Conservation (phyloP, 345 rosid species). For the Kandelia obovata region DNA sequence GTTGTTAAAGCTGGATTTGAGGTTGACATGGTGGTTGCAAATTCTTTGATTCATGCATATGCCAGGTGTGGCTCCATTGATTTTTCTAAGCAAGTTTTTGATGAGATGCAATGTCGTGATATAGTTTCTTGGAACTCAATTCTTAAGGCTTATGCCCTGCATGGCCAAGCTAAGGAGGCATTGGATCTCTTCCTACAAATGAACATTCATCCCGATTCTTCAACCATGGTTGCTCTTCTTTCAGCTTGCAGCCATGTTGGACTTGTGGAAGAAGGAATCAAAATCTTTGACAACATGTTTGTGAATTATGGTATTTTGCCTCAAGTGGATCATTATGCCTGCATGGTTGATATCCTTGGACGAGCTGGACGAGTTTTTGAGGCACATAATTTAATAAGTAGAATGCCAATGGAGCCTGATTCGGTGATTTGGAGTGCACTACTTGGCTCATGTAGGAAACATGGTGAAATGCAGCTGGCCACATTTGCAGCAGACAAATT, state of each 20-base stretch:
- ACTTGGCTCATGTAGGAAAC: conserved; percentile 77
- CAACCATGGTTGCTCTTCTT: conserved; percentile 74
- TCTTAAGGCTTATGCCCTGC: conserved; percentile 78
- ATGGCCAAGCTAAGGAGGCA: conserved; percentile 70
- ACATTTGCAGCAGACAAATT: conserved; percentile 55
- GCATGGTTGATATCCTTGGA: conserved; percentile 76
- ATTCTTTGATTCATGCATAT: conserved; percentile 79
- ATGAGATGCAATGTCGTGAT: conserved; percentile 50
- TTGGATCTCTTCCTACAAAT: conserved; percentile 52
- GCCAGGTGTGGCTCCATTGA: conserved; percentile 70
- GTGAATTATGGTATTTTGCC: conserved; percentile 45
- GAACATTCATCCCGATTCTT: conserved; percentile 64
- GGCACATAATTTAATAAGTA: conserved; percentile 52
- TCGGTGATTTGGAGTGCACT: conserved; percentile 84
- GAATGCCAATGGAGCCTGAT: conserved; percentile 81
- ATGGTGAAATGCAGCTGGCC: conserved; percentile 60
- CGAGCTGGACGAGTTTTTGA: conserved; percentile 70
- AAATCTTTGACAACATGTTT: conserved; percentile 58
- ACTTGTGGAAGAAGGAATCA: conserved; percentile 63
- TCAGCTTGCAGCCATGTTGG: conserved; percentile 90
- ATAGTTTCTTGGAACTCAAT: conserved; percentile 82
- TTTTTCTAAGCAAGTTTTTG: conserved; percentile 61
- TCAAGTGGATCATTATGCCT: conserved; percentile 79
- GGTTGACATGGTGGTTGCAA: conserved; percentile 55
- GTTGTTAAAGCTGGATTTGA: conserved; percentile 61